Base-by-base conservation (phyloP, 1,139 yeast species). In the Zygoascus meyerae region DNA sequence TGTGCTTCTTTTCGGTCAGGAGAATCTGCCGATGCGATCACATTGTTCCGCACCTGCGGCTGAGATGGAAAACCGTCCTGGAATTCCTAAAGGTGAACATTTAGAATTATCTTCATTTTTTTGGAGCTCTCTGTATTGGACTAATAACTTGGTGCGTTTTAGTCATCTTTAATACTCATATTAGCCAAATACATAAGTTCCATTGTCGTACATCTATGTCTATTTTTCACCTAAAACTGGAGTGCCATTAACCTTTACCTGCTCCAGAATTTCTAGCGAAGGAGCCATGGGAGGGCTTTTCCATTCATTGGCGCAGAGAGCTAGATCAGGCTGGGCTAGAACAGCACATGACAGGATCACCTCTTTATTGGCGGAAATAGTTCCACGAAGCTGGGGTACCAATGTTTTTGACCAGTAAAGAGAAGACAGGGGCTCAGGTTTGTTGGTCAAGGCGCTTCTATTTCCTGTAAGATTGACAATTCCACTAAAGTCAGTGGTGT, bases 361-460 rank as follows among this genome's bases (percentile, higher is more conserved):
- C 14, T 44, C 48, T 5, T 47, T 26, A 9, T 47, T 47, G 6
- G 55, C 54, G 30, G 42, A 37, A 34, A 52, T 43, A 5, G 31
- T 36, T 3, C 53, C 55, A 38, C 40, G 45, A 14, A 53, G 47
- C 40, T 53, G 56, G 30, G 56, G 56, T 11, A 53, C 55, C 12
- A 48, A 12, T 1, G 55, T 48, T 30, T 51, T 51, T n/a, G 55
- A 45, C 41, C 33, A 46, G 35, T 44, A 46, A 18, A 52, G 38
- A 38, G 50, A 51, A 18, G 54, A 47, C 26, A 44, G 42, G 11
- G 54, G 51, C 32, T 52, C 54, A 5, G 56, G 52, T 2, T 30
- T 36, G 6, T 46, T 52, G 15, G 48, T 44, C 17, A 44, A 44
- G 15, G 51, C 52, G 5, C 35, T 39, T 10, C 55, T 45, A 11